A percentile compares a stretch with the other conserved stretches of the same genome.
Evolutionary conservation across 106 monocot species (phyloP).

Genomic region (Iris macrosiphon): DNA sequence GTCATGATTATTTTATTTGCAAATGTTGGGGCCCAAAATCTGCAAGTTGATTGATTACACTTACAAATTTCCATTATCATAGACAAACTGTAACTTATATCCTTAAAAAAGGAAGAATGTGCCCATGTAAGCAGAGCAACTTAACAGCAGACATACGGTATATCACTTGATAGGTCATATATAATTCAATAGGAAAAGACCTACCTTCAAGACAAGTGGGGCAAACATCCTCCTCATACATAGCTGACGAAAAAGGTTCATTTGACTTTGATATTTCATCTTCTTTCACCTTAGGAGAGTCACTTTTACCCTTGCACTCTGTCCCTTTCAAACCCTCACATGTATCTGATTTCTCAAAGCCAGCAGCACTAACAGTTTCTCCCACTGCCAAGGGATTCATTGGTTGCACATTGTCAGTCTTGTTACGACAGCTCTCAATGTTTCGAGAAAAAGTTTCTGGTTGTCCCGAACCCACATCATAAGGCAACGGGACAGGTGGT

Average conservation of each 20-base stretch:
- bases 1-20: too few species aligned
- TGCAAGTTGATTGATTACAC: too few species aligned
- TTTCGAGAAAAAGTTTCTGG: conserved; percentile 22
- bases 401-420: conserved; percentile 20
- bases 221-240: conserved; percentile 82
- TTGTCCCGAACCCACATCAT: conserved; percentile 25
- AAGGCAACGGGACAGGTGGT: conserved; percentile 56
- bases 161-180: too few species aligned
- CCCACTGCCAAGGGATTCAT: conserved; percentile 7
- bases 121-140: too few species aligned
- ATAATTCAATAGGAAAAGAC: conserved; percentile 14
- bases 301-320: conserved; percentile 29
- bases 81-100: too few species aligned
- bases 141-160: too few species aligned
- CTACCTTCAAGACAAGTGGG: conserved; percentile 98
- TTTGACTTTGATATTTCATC: conserved; percentile 26
- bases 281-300: conserved; percentile 25
- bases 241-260: conserved; percentile 9
- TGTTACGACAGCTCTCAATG: conserved; percentile 20
- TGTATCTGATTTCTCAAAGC: conserved; percentile 18
- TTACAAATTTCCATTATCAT: too few species aligned
- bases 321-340: conserved; percentile 25
- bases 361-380: conserved; percentile 8
- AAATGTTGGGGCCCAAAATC: too few species aligned
- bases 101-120: too few species aligned